Evolutionary conservation across 2,329 filamentous ascomycete genomes (phyloP).

Genomic region (Cercospora zeina): DNA sequence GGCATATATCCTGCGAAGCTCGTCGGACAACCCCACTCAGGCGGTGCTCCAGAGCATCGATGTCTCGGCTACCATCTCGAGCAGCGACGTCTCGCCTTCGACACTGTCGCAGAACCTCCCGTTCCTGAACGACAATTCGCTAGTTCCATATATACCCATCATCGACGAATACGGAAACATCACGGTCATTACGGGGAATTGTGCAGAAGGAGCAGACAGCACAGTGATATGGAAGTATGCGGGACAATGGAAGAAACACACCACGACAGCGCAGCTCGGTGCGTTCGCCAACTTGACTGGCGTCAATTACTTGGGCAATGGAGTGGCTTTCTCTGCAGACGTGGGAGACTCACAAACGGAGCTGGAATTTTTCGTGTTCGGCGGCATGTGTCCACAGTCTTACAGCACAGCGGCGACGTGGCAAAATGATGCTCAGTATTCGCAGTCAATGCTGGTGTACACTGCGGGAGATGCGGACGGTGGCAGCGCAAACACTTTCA

Average conservation of each 20-base stretch:
- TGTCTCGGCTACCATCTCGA: constrained; percentile 58
- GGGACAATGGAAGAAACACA: constrained; percentile 55
- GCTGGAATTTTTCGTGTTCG: constrained; percentile 71
- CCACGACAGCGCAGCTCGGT: constrained; percentile 41
- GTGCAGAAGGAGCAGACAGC: constrained; percentile 54
- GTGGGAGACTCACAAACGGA: constrained; percentile 56
- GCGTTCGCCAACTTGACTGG: constrained; percentile 44
- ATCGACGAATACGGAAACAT: constrained; percentile 67
- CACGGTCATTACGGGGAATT: constrained; percentile 73
- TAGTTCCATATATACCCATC: constrained; percentile 65
- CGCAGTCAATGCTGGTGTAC: constrained; percentile 74
- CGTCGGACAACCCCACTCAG: constrained; percentile 47
- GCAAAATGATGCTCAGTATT: constrained; percentile 72
- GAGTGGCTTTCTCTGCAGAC: constrained; percentile 67
- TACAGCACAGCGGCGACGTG: constrained; percentile 55
- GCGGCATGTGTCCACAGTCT: constrained; percentile 77
- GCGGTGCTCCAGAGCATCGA: constrained; percentile 65
- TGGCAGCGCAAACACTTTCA: constrained; percentile 46
- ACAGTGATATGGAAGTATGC: constrained; percentile 69
- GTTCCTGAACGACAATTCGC: constrained; percentile 58
- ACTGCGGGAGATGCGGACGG: constrained; percentile 47
- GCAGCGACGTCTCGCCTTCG: constrained; percentile 49
- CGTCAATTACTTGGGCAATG: constrained; percentile 59
- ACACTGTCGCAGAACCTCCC: constrained; percentile 60
- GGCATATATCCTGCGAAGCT: constrained; percentile 70